A percentile compares a stretch with the other conserved stretches of the same genome.
Evolutionary conservation across 139 green algal genomes (phyloP).

Genomic region (Volvox reticuliferus): DNA sequence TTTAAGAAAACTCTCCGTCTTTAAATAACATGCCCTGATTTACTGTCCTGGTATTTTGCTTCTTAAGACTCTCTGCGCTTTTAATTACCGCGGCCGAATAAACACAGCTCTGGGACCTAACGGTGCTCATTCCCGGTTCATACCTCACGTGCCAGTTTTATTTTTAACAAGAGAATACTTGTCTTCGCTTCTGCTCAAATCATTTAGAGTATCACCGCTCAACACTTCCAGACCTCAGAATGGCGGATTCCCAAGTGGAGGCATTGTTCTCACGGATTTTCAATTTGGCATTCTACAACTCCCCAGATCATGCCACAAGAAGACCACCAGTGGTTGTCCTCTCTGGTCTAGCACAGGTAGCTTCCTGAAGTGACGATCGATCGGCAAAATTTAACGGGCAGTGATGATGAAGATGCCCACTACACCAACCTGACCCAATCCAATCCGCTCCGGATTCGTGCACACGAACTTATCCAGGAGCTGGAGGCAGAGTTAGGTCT

Average conservation of each 20-base stretch:
- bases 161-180: not conserved
- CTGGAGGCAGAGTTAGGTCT: not conserved
- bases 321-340: slow-evolving; percentile 1
- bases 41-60: no score
- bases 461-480: slow-evolving; percentile 1
- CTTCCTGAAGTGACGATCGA: not conserved
- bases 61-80: no score
- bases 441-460: not conserved
- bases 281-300: not conserved
- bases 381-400: not conserved
- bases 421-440: no score
- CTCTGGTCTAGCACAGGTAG: not conserved
- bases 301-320: not conserved
- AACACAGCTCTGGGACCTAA: no score
- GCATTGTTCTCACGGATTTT: slow-evolving; percentile 9
- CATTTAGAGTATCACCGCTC: not conserved
- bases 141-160: not conserved
- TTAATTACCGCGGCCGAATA: no score
- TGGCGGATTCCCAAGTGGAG: not conserved
- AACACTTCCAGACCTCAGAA: not conserved
- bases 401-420: no score
- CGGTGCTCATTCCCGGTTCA: no score
- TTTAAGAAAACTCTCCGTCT: no score
- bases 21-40: no score
- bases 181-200: not conserved